Evolutionary conservation across 2,329 filamentous ascomycete species (phyloP).

Genomic region (Periconia sp.): DNA sequence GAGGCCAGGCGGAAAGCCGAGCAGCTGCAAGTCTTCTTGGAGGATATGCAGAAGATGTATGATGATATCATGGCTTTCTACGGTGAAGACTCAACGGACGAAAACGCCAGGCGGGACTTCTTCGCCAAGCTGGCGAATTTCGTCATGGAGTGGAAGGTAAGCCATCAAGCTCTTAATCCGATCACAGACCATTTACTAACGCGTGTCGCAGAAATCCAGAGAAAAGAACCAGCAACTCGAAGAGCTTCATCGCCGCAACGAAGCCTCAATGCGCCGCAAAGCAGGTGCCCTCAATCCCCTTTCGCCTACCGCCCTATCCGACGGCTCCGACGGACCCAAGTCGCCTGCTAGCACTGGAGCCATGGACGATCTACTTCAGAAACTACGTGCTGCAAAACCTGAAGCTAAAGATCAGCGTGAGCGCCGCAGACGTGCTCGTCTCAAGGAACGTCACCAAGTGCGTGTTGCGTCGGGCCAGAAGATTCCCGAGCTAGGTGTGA

Average conservation of each 20-base stretch:
- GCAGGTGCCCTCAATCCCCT: conserved; percentile 59
- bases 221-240: conserved; percentile 90
- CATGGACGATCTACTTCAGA: conserved; percentile 96
- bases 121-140: conserved; percentile 92
- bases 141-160: conserved; percentile 86
- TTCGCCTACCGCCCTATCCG: conserved; percentile 53
- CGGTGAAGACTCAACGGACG: conserved; percentile 89
- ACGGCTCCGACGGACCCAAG: conserved; percentile 50
- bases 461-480: conserved; percentile 88
- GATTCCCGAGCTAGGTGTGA: conserved; percentile 75
- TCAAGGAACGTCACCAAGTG: conserved; percentile 90
- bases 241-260: conserved; percentile 82
- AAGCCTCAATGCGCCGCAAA: conserved; percentile 92
- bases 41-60: conserved; percentile 89
- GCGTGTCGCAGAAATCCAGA: conserved; percentile 70
- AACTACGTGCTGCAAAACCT: conserved; percentile 89
- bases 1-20: conserved; percentile 94
- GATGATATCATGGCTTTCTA: conserved; percentile 97
- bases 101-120: conserved; percentile 93
- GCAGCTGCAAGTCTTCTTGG: conserved; percentile 90
- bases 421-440: conserved; percentile 79
- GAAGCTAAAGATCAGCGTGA: conserved; percentile 89
- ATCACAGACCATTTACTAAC: conserved; percentile 8
- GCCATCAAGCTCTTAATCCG: conserved; percentile 25
- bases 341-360: conserved; percentile 80